Percentiles rank a stretch among this genome's conserved stretches.
phyloP scores from a whole-genome alignment of 2,329 filamentous ascomycete species.

The Daldinia sp. region DNA sequence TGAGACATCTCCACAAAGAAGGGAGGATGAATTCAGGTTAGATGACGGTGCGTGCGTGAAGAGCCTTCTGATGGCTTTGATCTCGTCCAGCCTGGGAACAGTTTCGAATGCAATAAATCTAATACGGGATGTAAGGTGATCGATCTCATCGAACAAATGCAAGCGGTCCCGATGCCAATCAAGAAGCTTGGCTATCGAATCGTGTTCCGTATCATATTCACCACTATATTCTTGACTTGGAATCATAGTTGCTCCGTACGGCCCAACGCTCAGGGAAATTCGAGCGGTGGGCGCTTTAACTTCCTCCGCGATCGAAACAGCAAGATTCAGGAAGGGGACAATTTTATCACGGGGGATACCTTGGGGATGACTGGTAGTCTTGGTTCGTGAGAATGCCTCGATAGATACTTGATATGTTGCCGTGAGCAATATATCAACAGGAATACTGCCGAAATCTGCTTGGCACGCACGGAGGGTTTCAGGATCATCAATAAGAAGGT shows the following conservation, averaged over 20 bases:
- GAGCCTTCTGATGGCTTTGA: constrained; percentile 66
- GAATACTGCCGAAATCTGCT: constrained; percentile 65
- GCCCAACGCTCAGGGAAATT: constrained; percentile 71
- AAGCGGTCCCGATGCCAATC: constrained; percentile 66
- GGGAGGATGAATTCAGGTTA: constrained; percentile 42
- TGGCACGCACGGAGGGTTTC: constrained; percentile 67
- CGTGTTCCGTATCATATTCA: constrained; percentile 65
- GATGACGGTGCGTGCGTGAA: constrained; percentile 51
- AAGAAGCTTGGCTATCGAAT: constrained; percentile 58
- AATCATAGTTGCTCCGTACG: constrained; percentile 75
- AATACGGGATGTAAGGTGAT: constrained; percentile 56
- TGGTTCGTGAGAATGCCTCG: constrained; percentile 67
- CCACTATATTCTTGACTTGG: constrained; percentile 76
- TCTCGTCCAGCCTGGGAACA: constrained; percentile 71
- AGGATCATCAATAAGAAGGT: constrained; percentile 69
- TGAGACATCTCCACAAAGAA: constrained; percentile 48
- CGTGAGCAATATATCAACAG: constrained; percentile 73
- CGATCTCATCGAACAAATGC: constrained; percentile 61
- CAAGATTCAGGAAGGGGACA: constrained; percentile 57
- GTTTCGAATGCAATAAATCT: constrained; percentile 74
- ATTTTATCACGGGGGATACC: constrained; percentile 59
- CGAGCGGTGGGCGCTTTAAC: constrained; percentile 51
- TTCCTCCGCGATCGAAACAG: constrained; percentile 58
- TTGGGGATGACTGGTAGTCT: constrained; percentile 55
- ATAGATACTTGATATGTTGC: constrained; percentile 75